These are phyloP conservation scores for Notholithocarpus densiflorus DNA, from an alignment of 306 rosid genomes.

Conservation along the genomic window DNA sequence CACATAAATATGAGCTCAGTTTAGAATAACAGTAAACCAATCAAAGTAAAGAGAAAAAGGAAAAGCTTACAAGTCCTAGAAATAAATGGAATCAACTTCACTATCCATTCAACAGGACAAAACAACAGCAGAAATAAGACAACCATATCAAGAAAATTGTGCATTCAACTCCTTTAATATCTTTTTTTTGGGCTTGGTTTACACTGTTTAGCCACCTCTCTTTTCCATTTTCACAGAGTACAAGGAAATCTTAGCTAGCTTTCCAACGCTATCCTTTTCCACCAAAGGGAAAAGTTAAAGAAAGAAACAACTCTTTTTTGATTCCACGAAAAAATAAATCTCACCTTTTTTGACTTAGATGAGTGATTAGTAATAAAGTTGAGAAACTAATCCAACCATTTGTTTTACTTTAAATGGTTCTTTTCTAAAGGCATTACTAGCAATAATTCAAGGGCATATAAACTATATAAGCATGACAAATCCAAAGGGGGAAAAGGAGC, in stretches of 20 bases:
- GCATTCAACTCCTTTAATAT: conserved; percentile 1
- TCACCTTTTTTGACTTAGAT: background rate
- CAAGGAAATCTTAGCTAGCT: conserved; percentile 45
- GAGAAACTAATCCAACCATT: conserved; percentile 2
- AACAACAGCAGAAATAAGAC: conserved; percentile 44
- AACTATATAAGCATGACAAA: conserved; percentile 15
- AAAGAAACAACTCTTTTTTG: conserved; percentile 12
- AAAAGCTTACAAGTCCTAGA: background rate
- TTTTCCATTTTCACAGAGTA: conserved; percentile 44
- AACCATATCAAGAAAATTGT: conserved; percentile 50
- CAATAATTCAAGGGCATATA: conserved; percentile 8
- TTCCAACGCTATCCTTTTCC: conserved; percentile 25
- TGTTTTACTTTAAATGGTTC: conserved; percentile 26
- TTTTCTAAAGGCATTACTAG: conserved; percentile 17
- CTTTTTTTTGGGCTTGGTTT: conserved; percentile 20
- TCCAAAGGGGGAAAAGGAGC: conserved; percentile 25
- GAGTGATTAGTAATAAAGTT: background rate
- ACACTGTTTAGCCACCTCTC: conserved; percentile 30
- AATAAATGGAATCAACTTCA: background rate
- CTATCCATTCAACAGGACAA: conserved; percentile 7
- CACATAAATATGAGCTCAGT: conserved; percentile 1
- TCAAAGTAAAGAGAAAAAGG: conserved; percentile 11
- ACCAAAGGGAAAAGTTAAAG: conserved; percentile 22
- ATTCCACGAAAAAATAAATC: conserved; percentile 24
- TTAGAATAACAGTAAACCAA: conserved; percentile 13